Base-by-base conservation (phyloP, 345 rosid species). In the Brassica rapa region DNA sequence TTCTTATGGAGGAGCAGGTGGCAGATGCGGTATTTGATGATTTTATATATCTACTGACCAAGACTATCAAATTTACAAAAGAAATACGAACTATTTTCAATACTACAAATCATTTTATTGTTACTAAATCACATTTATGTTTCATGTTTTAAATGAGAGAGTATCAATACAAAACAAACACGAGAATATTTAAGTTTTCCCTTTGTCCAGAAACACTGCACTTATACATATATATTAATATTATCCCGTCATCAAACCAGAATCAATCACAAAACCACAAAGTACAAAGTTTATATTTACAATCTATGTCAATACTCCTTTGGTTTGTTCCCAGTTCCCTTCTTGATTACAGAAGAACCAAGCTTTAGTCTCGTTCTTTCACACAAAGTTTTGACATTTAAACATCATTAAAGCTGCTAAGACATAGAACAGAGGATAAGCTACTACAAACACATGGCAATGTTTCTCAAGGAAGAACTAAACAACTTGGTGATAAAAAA, bases 1-100 rank as follows among this genome's bases (percentile, higher is more conserved):
- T 15, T 35, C 41, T 11, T 74, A n/a, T 35, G 78, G 78, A 74
- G 78, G 78, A 37, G 59, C 66, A 2, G 66, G 78, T 74, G 78
- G 57, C 24, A 37, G 15, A 9, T 74, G 78, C 57, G 72, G 72
- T 55, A 2, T 24, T 35, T 74, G 19, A 74, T 64, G 16, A 25
- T 25, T 59, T 6, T 71, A 57, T 35, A 6, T 59, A 59, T 59
- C 64, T 70, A 56, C 0, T 29, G 1, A 35, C 12, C 21, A 56
- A 33, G 2, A 4, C 6, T 57, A 71, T 33, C 12, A 21, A 3
- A 33, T 57, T 71, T 32, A 9, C 23, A 71, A 71, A 60, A 46
- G 30, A 73, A 62, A 27, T 21, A 65, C 33, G 53, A 27, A 43
- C 5, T 46, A 4, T 68, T 46, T 68, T 43, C 15, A 43, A 43